These are phyloP conservation scores for Chlorella variabilis DNA, from an alignment of 163 green algal species.

Conservation along the genomic window DNA sequence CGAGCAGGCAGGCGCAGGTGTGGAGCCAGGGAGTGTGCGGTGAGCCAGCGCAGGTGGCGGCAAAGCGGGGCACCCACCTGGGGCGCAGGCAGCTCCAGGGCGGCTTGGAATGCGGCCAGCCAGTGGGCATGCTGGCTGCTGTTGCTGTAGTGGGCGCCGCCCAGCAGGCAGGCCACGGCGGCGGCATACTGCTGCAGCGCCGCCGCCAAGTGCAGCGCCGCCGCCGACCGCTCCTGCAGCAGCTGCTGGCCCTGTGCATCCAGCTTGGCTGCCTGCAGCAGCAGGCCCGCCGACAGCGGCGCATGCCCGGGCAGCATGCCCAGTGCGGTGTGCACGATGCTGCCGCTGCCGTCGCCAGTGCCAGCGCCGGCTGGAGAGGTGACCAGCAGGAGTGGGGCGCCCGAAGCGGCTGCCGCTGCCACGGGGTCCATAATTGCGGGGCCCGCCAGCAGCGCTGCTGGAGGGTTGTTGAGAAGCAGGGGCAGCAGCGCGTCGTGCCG, in stretches of 20 bases:
- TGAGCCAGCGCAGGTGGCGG: no score
- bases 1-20: no score
- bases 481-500: constrained; percentile 18
- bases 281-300: constrained; percentile 22
- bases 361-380: neutral
- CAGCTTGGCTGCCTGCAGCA: constrained; percentile 27
- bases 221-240: neutral
- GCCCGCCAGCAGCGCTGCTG: constrained; percentile 4
- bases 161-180: constrained; percentile 16
- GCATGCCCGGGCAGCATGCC: constrained; percentile 18
- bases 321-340: constrained; percentile 26
- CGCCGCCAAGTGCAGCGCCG: neutral
- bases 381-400: constrained; percentile 4
- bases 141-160: neutral
- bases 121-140: constrained; percentile 35
- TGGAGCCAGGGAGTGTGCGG: neutral
- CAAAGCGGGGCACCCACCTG: constrained; percentile 10
- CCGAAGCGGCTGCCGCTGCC: neutral
- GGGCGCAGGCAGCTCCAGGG: constrained; percentile 19
- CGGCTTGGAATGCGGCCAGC: constrained; percentile 31
- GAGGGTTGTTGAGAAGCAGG: constrained; percentile 11
- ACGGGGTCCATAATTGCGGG: neutral
- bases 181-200: constrained; percentile 27
- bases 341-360: neutral
- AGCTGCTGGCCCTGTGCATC: constrained; percentile 33